A percentile compares a stretch with the other conserved stretches of the same genome.
Evolutionary conservation across 495 filamentous ascomycete species (phyloP).

Genomic region (Podospora bellae-mahoneyi): DNA sequence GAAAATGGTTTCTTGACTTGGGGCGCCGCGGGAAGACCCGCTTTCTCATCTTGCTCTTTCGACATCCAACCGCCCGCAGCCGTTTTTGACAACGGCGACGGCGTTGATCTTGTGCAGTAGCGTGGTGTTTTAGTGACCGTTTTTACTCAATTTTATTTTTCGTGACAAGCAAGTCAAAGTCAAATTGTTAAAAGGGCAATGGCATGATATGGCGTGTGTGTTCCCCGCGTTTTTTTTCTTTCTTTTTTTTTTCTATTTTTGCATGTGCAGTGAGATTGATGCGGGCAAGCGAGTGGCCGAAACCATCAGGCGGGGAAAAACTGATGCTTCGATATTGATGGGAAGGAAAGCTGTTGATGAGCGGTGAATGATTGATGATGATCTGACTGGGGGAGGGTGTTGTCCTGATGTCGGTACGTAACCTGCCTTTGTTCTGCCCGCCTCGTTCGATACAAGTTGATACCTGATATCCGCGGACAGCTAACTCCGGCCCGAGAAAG

Average conservation of each 20-base stretch:
- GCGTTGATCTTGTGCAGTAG: not conserved
- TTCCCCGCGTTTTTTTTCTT: not conserved
- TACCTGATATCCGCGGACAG: too few relatives aligned
- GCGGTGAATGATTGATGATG: not conserved
- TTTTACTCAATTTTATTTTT: not conserved
- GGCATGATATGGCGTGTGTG: not conserved
- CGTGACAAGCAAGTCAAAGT: not conserved
- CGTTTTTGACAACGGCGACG: not conserved
- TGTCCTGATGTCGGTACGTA: not conserved
- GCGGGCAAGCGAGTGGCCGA: not conserved
- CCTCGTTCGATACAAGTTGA: too few relatives aligned
- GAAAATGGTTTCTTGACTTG: not conserved
- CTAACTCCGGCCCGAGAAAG: too few relatives aligned
- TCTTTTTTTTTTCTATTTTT: not conserved
- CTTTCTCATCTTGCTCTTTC: not conserved
- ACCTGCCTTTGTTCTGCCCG: not conserved
- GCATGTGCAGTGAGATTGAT: not conserved
- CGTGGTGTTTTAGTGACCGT: not conserved
- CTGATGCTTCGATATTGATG: not conserved
- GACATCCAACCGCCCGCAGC: not conserved
- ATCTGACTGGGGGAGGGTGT: not conserved
- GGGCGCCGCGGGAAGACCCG: not conserved
- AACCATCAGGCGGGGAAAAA: not conserved
- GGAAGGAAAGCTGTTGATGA: not conserved
- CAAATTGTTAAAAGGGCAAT: not conserved